These are phyloP conservation scores for Saccharomycopsis sp. DNA, from an alignment of 805 yeast species.

Conservation along the genomic window DNA sequence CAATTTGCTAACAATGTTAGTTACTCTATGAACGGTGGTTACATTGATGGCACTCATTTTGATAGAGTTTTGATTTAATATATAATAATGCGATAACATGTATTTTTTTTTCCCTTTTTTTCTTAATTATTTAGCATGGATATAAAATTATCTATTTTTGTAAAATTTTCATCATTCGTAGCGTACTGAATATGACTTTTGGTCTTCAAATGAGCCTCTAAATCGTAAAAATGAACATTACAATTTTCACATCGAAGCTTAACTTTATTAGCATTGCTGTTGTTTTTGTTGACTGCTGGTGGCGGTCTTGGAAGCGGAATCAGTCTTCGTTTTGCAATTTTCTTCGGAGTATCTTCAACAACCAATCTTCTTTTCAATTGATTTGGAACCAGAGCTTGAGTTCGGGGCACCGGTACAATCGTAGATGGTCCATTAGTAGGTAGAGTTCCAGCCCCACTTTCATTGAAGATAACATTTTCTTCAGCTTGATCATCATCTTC, in stretches of 20 bases:
- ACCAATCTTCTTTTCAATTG: neutral
- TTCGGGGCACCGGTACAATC: neutral
- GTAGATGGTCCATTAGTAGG: constrained; percentile 1
- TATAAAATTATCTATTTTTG: constrained; percentile 7
- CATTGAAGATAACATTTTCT: neutral
- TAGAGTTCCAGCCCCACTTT: neutral
- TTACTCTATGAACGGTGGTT: constrained; percentile 67
- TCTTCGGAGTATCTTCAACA: neutral
- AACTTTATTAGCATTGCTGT: too few relatives aligned
- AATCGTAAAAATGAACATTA: neutral
- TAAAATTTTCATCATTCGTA: neutral
- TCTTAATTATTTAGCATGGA: neutral
- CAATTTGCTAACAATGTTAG: constrained; percentile 52
- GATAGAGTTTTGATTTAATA: too few relatives aligned
- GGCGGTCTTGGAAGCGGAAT: neutral
- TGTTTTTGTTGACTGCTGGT: neutral
- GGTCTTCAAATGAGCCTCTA: neutral
- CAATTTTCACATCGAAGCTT: constrained; percentile 5
- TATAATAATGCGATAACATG: neutral
- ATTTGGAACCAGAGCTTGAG: neutral
- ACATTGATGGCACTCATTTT: constrained; percentile 48
- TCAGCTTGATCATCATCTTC: neutral
- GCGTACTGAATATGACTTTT: neutral
- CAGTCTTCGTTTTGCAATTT: neutral
- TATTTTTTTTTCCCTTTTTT: neutral